Evolutionary conservation across 805 yeast genomes (phyloP), one percentile per base, ranked within the genome.

Genomic region (Kazachstania martiniae): DNA sequence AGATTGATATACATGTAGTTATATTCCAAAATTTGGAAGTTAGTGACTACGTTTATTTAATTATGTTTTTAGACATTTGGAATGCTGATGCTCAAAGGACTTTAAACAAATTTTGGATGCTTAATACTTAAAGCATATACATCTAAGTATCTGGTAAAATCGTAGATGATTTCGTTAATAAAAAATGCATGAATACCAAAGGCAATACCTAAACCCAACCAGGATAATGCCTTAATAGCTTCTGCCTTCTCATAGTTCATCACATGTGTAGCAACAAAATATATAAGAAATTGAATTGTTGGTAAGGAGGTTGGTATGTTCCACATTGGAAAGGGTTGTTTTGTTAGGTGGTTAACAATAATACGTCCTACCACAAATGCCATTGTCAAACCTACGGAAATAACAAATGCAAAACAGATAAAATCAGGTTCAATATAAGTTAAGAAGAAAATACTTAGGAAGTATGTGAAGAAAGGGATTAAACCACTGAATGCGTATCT

Each of bases 351-450:
- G 2, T 84, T 87, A 35, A 79, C 65, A 47, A 87, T 87, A 40
- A 87, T 84, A 51, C 91, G 72, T 4, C 96, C 96, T n/a, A 89
- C 96, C 3, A 74, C 65, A 48, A 82, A 79, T 1, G 97, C 95
- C 43, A 80, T 59, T 1, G 81, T 69, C 32, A 79, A 65, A 1
- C 94, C 93, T 47, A 82, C 74, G 18, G 87, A 70, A 29, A 80
- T 49, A 15, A 77, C 61, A 42, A 79, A 66, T 21, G 93, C 80
- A 27, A 83, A 52, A 25, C 58, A 41, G 21, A 64, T 60, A 14
- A 61, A 60, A 9, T 61, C 48, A 6, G 87, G 75, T 52, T 71
- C 68, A 14, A 69, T 51, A 34, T 65, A 47, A 12, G 68, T 52
- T 50, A 79, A 59, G 4, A 65, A 31, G 19, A 68, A 58, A 4